Percentiles rank a stretch among this genome's conserved stretches.
These are phyloP conservation scores for Aspergillus sp. DNA, from an alignment of 2,329 filamentous ascomycete species.

Conservation along the genomic window DNA sequence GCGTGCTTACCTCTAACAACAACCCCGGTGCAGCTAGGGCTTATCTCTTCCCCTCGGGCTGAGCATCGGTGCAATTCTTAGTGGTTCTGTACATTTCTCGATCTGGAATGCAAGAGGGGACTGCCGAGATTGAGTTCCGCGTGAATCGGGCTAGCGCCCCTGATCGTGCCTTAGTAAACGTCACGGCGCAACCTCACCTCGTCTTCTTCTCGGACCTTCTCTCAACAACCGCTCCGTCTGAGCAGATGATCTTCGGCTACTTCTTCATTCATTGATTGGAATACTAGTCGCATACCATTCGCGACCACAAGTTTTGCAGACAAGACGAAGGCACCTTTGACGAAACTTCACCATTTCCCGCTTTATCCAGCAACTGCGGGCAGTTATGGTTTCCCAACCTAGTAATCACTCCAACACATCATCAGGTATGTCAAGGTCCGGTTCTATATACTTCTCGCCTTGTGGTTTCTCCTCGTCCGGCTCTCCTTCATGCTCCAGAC, in stretches of 20 bases:
- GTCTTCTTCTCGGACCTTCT: conserved; percentile 20
- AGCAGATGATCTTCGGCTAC: conserved; percentile 10
- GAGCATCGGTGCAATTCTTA: conserved; percentile 8
- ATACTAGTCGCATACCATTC: conserved; percentile 19
- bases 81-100: conserved; percentile 1
- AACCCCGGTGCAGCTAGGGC: conserved; percentile 9
- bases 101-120: conserved; percentile 10
- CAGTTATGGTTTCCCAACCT: conserved; percentile 31
- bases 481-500: background rate
- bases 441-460: background rate
- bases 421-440: conserved; percentile 27
- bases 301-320: conserved; percentile 13
- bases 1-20: conserved; percentile 19
- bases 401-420: conserved; percentile 14
- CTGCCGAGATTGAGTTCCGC: conserved; percentile 25
- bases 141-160: conserved; percentile 29
- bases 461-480: background rate
- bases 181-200: conserved; percentile 38
- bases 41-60: conserved; percentile 18
- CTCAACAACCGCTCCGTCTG: conserved; percentile 16
- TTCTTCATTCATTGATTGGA: conserved; percentile 10
- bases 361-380: conserved; percentile 11
- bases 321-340: background rate
- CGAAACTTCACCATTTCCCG: conserved; percentile 12
- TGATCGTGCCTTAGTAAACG: conserved; percentile 33